Percentiles rank a stretch among this genome's conserved stretches.
Conservation (phyloP, 2,329 filamentous ascomycete species). For the Cladorrhinum sp. region DNA sequence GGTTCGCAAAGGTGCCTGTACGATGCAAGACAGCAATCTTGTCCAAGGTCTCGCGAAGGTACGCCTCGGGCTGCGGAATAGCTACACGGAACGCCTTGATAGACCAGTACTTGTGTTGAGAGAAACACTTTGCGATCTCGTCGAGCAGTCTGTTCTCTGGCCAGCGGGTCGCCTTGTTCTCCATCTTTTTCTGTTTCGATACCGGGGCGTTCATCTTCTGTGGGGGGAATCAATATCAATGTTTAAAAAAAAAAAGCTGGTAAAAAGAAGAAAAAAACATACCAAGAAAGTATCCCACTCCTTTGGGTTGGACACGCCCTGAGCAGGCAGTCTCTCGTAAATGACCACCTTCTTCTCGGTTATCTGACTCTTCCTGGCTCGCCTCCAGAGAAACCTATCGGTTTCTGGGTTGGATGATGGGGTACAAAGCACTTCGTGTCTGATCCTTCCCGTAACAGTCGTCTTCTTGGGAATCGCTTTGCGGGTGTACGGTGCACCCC, state of each 20-base stretch:
- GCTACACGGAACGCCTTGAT: slow-evolving; percentile 77
- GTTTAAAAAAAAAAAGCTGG: not conserved
- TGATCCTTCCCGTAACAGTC: slow-evolving; percentile 67
- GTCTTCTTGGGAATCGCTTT: slow-evolving; percentile 82
- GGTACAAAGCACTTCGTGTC: slow-evolving; percentile 72
- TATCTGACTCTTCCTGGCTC: slow-evolving; percentile 58
- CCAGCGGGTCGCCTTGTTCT: slow-evolving; percentile 87
- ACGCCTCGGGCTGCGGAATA: slow-evolving; percentile 87
- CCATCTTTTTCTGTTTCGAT: slow-evolving; percentile 59
- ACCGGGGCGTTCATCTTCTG: slow-evolving; percentile 53
- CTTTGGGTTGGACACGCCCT: slow-evolving; percentile 31
- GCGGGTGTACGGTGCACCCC: slow-evolving; percentile 57
- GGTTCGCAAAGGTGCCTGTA: slow-evolving; percentile 78
- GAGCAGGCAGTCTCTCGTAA: slow-evolving; percentile 33
- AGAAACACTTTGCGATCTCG: slow-evolving; percentile 78
- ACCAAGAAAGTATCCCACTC: slow-evolving; percentile 57
- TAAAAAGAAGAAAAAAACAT: slow-evolving; percentile 32
- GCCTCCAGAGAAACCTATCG: slow-evolving; percentile 56
- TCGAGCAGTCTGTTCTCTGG: slow-evolving; percentile 85
- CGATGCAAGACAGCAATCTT: slow-evolving; percentile 80
- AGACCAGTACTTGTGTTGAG: slow-evolving; percentile 87
- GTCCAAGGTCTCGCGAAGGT: slow-evolving; percentile 79
- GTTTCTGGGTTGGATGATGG: slow-evolving; percentile 71
- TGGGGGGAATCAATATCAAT: slow-evolving; percentile 14
- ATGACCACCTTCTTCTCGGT: slow-evolving; percentile 56